A percentile compares a stretch with the other conserved stretches of the same genome.
Conservation (phyloP, 257 asterid genomes). For the Solanum stenotomum region DNA sequence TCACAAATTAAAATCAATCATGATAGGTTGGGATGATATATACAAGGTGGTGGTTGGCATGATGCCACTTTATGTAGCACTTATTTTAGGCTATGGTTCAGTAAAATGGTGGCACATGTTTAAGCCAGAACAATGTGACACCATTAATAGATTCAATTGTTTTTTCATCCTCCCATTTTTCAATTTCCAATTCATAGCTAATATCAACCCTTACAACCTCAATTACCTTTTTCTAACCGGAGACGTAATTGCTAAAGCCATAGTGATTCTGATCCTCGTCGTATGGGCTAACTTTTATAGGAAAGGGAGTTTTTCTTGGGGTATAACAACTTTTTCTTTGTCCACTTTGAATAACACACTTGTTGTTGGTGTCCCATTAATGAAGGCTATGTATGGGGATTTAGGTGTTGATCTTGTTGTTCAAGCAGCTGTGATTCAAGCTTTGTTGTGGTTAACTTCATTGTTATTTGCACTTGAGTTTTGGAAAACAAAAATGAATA, state of each 20-base stretch:
- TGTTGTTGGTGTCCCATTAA: slow-evolving; percentile 31
- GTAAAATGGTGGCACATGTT: slow-evolving; percentile 25
- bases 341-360: slow-evolving; percentile 19
- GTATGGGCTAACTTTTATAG: slow-evolving; percentile 11
- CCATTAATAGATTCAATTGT: slow-evolving; percentile 16
- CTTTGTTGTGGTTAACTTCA: slow-evolving; percentile 13
- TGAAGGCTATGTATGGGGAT: slow-evolving; percentile 26
- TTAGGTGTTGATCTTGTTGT: slow-evolving; percentile 19
- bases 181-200: slow-evolving; percentile 13
- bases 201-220: slow-evolving; percentile 9
- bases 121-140: slow-evolving; percentile 15
- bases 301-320: slow-evolving; percentile 9
- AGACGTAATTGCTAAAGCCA: slow-evolving; percentile 5
- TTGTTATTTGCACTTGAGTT: slow-evolving; percentile 15
- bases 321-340: slow-evolving; percentile 17
- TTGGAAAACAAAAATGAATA: neutral
- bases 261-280: neutral
- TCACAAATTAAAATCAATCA: neutral
- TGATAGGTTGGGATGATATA: slow-evolving; percentile 18
- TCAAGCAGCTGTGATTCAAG: slow-evolving; percentile 20
- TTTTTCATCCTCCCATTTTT: slow-evolving; percentile 22
- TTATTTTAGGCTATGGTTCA: slow-evolving; percentile 19
- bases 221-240: slow-evolving; percentile 3
- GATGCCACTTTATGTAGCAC: slow-evolving; percentile 20
- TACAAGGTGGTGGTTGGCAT: slow-evolving; percentile 20